Conservation (phyloP, 2,329 filamentous ascomycete genomes). For the Pseudopyrenochaeta lycopersici region DNA sequence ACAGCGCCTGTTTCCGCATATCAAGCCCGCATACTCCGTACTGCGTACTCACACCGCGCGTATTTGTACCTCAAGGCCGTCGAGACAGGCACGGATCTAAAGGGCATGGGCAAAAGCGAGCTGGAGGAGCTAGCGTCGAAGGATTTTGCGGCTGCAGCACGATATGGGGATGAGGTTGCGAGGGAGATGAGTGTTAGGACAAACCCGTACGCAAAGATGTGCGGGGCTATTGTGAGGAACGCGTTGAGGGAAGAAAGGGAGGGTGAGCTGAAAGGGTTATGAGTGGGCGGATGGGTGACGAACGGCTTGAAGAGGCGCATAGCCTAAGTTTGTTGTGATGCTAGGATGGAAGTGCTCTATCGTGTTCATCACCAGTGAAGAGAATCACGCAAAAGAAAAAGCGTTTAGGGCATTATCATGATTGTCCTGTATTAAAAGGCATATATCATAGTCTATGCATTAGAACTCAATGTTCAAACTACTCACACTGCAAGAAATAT, state of each 20-base stretch:
- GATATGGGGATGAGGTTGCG: conserved; percentile 66
- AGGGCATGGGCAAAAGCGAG: conserved; percentile 46
- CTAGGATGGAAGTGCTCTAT: no score
- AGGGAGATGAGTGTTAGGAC: conserved; percentile 67
- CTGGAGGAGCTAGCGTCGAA: conserved; percentile 65
- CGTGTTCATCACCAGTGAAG: no score
- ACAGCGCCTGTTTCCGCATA: conserved; percentile 66
- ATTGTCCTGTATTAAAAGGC: no score
- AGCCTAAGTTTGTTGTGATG: no score
- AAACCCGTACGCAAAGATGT: conserved; percentile 71
- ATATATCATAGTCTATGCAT: no score
- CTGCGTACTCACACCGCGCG: conserved; percentile 75
- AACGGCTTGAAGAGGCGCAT: no score
- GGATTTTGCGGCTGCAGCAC: conserved; percentile 64
- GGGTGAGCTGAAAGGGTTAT: background rate
- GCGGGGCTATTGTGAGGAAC: conserved; percentile 68
- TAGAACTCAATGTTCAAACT: no score
- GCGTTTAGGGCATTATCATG: background rate
- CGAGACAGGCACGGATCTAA: conserved; percentile 45
- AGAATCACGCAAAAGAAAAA: conserved; percentile 25
- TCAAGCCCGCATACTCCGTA: conserved; percentile 71
- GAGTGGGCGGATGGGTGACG: no score
- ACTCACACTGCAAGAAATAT: no score
- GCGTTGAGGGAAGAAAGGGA: conserved; percentile 64
- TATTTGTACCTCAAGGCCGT: conserved; percentile 53